Evolutionary conservation across 371 early-diverging fungal species (phyloP).

Genomic region (Mortierella sp.): DNA sequence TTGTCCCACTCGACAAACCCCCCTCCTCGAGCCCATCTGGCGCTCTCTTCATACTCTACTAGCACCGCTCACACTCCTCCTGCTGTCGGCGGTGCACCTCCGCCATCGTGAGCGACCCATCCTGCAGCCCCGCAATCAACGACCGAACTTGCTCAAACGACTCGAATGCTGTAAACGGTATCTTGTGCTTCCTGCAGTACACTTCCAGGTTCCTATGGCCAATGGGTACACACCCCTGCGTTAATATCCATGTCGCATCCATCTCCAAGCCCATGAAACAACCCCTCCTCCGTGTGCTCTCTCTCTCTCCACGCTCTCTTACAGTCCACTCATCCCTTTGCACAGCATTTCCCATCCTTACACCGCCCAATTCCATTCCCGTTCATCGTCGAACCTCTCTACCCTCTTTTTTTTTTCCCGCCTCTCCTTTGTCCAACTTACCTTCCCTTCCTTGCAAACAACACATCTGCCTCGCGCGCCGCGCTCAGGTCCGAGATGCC

Average conservation of each 20-base stretch:
- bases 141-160: constrained; percentile 43
- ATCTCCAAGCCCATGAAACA: too few species aligned
- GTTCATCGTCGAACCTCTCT: too few species aligned
- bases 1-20: neutral
- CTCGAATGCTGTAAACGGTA: constrained; percentile 49
- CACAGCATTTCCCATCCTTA: neutral
- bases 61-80: constrained; percentile 21
- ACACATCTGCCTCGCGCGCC: constrained; percentile 66
- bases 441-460: constrained; percentile 69
- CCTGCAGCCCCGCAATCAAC: constrained; percentile 32
- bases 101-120: constrained; percentile 24
- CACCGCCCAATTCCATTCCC: too few species aligned
- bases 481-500: constrained; percentile 73
- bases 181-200: constrained; percentile 59
- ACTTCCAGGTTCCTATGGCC: constrained; percentile 62
- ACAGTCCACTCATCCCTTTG: neutral
- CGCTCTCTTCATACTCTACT: neutral
- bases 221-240: too few species aligned
- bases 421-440: constrained; percentile 1
- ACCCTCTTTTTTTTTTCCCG: neutral
- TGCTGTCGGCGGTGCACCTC: constrained; percentile 32
- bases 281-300: neutral
- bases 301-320: too few species aligned
- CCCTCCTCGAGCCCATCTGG: neutral
- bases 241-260: too few species aligned